A percentile compares a stretch with the other conserved stretches of the same genome.
These are phyloP conservation scores for Colletotrichum sp. DNA, from an alignment of 2,329 filamentous ascomycete species.

Conservation along the genomic window DNA sequence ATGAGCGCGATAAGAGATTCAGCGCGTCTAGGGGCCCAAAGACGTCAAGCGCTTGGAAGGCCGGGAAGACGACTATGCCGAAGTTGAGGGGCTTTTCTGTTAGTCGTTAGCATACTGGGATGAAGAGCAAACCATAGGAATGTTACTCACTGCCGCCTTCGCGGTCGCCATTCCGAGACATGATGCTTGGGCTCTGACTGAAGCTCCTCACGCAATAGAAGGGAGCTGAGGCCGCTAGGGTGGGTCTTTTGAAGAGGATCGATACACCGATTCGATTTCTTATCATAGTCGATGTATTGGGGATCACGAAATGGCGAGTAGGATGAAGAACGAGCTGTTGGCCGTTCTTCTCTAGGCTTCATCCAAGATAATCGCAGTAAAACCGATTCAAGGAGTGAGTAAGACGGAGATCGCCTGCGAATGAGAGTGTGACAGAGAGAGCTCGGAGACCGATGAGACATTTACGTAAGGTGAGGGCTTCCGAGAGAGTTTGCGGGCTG, in stretches of 20 bases:
- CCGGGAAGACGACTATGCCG: conserved; percentile 38
- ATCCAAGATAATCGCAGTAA: too few relatives aligned
- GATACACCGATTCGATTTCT: neutral
- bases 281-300: neutral
- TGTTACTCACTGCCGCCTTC: neutral
- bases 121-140: too few relatives aligned
- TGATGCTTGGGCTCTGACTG: neutral
- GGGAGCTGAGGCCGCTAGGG: neutral
- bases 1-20: conserved; percentile 27
- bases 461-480: conserved; percentile 1
- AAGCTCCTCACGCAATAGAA: neutral
- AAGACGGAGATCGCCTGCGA: neutral
- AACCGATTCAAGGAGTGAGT: neutral
- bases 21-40: conserved; percentile 41
- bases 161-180: neutral
- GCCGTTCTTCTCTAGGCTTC: neutral
- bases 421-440: neutral
- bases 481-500: neutral
- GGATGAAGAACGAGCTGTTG: neutral
- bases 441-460: conserved; percentile 1
- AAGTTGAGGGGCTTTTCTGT: conserved; percentile 25
- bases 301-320: neutral
- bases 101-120: too few relatives aligned
- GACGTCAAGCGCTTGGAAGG: conserved; percentile 42
- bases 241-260: neutral